Percentiles rank a stretch among this genome's conserved stretches.
Conservation (phyloP, 2,329 filamentous ascomycete genomes). For the Claviceps purpurea region DNA sequence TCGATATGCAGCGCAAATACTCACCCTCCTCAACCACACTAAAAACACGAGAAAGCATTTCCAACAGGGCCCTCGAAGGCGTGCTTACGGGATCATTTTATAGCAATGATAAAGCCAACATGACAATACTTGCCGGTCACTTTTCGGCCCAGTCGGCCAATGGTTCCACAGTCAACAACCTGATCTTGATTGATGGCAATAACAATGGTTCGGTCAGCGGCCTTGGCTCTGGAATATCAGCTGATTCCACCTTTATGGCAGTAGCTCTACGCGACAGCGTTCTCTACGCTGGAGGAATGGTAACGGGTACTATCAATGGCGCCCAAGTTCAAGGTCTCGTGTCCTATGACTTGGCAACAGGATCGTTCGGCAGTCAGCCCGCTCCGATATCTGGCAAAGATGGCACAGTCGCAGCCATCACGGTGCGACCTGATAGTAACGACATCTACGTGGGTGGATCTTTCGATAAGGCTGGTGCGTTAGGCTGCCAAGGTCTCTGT, state of each 20-base stretch:
- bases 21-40: constrained; percentile 14
- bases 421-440: constrained; percentile 52
- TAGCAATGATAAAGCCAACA: constrained; percentile 52
- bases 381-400: constrained; percentile 58
- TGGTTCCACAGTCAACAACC: constrained; percentile 61
- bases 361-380: constrained; percentile 57
- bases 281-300: constrained; percentile 69
- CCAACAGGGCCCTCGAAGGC: constrained; percentile 39
- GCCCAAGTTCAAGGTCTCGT: constrained; percentile 59
- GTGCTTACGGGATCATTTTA: constrained; percentile 74
- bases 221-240: constrained; percentile 50
- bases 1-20: constrained; percentile 22
- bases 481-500: constrained; percentile 74
- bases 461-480: constrained; percentile 70
- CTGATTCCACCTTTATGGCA: constrained; percentile 62
- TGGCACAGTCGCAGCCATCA: constrained; percentile 64
- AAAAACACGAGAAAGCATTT: constrained; percentile 32
- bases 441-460: constrained; percentile 78
- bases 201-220: constrained; percentile 54
- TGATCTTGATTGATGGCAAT: constrained; percentile 71
- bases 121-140: constrained; percentile 79
- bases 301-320: constrained; percentile 57
- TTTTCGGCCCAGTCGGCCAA: constrained; percentile 61
- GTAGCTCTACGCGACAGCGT: constrained; percentile 53
- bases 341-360: constrained; percentile 59